Evolutionary conservation across 2,329 filamentous ascomycete species (phyloP), one percentile per base, ranked within the genome.

Genomic region (Colletotrichum zoysiae): DNA sequence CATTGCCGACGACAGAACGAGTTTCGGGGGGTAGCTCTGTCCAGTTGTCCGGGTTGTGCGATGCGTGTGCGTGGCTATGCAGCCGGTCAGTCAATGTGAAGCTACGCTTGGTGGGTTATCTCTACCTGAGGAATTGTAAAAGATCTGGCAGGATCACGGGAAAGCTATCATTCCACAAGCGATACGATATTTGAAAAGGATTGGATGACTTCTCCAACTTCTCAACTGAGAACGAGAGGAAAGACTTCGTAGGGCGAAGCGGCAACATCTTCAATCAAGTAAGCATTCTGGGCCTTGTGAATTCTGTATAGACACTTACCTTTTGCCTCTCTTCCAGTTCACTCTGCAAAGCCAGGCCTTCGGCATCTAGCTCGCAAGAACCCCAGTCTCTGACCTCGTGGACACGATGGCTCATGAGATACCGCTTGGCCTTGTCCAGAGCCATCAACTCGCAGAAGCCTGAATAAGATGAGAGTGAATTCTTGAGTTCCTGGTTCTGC

Each of bases 221-320:
- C 76, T 99, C 97, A 0, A 96, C 95, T 0, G 95, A 97, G 60
- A 95, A 95, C 1, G 92, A 93, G n/a, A 99, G 84, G 78, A 98
- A 93, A 0, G 94, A 94, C 79, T 98, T 98, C 1, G 95, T 98
- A 8, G 93, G 89, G 68, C 95, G 90, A 53, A 99, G 83, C 5
- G 96, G 96, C 18, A 98, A 83, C 71, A 88, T 86, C 86, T 92
- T 59, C 18, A 48, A 55, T 9, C 44, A 67, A 65, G 60, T 67
- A 23, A 68, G 64, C 44, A 44, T 44, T 40, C 6, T 33, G 38
- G 35, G 48, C 5, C 18, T 16, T 30, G 42, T 12, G 46, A 20
- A 11, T 40, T 20, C 23, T 12, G 16, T 6, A 42, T 12, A 7
- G 7, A 44, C 7, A 76, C 83, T 73, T 81, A 89, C 90, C 81